phyloP scores from a whole-genome alignment of 306 rosid genomes.

The Comarum palustre region DNA sequence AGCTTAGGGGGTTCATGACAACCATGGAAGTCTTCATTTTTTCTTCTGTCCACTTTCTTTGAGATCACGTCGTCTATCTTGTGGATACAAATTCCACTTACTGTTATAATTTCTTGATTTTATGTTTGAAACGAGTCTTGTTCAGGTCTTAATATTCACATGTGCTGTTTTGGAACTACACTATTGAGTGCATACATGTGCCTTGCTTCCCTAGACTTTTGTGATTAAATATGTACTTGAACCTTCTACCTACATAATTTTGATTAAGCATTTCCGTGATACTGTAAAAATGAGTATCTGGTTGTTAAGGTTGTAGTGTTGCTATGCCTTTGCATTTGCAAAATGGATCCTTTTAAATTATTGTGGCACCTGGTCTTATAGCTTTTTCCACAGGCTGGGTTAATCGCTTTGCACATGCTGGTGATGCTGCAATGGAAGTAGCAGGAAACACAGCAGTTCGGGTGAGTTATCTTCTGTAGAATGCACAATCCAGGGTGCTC shows the following conservation, averaged over 20 bases:
- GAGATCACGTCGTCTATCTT: neutral
- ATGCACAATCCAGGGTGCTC: neutral
- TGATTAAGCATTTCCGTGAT: neutral
- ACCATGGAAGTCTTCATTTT: neutral
- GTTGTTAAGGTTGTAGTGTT: conserved; percentile 8
- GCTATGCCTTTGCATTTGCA: conserved; percentile 8
- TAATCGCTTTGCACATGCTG: conserved; percentile 97
- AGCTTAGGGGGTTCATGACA: neutral
- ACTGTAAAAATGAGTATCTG: neutral
- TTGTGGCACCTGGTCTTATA: conserved; percentile 24
- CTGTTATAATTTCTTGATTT: neutral
- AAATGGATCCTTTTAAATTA: conserved; percentile 16
- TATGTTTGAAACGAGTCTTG: neutral
- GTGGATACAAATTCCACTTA: neutral
- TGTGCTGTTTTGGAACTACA: neutral
- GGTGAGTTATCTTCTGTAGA: conserved; percentile 44
- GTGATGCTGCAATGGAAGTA: conserved; percentile 95
- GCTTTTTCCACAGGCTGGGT: conserved; percentile 82
- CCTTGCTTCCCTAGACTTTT: neutral
- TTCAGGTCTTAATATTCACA: too few relatives aligned
- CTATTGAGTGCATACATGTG: neutral
- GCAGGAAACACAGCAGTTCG: conserved; percentile 88
- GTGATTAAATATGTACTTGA: neutral
- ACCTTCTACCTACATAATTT: neutral
- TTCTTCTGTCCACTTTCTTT: neutral